These are phyloP conservation scores for Metschnikowia arizonensis DNA, from an alignment of 805 yeast genomes.

Conservation along the genomic window DNA sequence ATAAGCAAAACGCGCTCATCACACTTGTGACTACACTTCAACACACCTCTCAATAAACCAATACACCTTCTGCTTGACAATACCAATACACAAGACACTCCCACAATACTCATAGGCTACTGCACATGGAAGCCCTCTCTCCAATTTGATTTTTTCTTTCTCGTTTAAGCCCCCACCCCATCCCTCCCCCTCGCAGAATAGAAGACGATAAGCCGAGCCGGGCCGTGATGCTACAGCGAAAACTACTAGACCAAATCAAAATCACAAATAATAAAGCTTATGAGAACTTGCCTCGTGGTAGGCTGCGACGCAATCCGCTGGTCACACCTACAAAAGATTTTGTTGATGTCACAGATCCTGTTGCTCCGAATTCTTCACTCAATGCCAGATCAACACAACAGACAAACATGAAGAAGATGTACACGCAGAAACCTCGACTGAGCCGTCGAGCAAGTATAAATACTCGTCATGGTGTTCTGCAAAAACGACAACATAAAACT, in stretches of 20 bases:
- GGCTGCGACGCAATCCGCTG: conserved; percentile 12
- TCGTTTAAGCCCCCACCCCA: not conserved
- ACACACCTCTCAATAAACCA: not conserved
- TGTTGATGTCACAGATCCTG: not conserved
- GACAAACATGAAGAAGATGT: not conserved
- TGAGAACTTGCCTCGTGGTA: conserved; percentile 14
- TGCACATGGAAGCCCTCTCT: not conserved
- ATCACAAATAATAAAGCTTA: conserved; percentile 19
- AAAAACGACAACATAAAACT: not conserved
- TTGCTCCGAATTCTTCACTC: not conserved
- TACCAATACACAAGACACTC: not conserved
- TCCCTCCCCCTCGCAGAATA: not conserved
- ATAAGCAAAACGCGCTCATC: conserved; percentile 7
- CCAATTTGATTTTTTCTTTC: not conserved
- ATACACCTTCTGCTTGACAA: not conserved
- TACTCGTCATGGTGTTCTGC: not conserved
- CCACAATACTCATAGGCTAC: not conserved
- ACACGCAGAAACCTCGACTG: conserved; percentile 1
- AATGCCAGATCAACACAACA: not conserved
- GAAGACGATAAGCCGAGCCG: not conserved
- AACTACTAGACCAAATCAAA: conserved; percentile 16
- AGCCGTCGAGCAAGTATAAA: not conserved
- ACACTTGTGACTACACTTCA: not conserved
- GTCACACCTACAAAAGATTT: not conserved
- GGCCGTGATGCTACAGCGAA: conserved; percentile 10